phyloP scores from a whole-genome alignment of 2,329 filamentous ascomycete genomes.

The Immersiporthe knoxdaviesiana region DNA sequence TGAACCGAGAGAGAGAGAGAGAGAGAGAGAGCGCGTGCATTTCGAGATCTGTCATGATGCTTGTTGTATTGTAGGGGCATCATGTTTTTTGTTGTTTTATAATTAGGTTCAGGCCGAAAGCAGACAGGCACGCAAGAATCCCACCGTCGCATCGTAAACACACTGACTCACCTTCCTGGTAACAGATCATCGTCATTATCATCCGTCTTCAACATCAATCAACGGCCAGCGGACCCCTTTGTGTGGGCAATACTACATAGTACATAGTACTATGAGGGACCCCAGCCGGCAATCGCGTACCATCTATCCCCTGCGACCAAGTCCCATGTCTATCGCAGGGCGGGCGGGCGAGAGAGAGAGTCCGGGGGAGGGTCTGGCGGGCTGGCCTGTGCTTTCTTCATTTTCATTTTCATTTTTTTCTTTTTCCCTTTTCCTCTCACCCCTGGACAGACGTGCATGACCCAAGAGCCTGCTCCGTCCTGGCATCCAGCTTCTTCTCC shows the following conservation, averaged over 20 bases:
- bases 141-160: background rate
- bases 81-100: background rate
- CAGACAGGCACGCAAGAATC: background rate
- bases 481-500: background rate
- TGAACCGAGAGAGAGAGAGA: background rate
- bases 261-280: too few species aligned
- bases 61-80: background rate
- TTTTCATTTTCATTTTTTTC: too few species aligned
- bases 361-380: too few species aligned
- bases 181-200: conserved; percentile 3
- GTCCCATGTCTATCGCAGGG: too few species aligned
- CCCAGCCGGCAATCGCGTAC: background rate
- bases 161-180: background rate
- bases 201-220: background rate
- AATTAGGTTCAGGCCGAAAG: background rate
- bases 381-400: too few species aligned
- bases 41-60: background rate
- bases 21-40: too few species aligned
- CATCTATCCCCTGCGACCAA: too few species aligned
- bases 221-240: background rate
- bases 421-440: background rate
- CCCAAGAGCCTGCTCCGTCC: background rate
- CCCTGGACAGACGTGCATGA: background rate
- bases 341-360: background rate
- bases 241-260: too few species aligned